A percentile compares a stretch with the other conserved stretches of the same genome.
phyloP scores from a whole-genome alignment of 345 rosid species.

The Raphanus raphanistrum region DNA sequence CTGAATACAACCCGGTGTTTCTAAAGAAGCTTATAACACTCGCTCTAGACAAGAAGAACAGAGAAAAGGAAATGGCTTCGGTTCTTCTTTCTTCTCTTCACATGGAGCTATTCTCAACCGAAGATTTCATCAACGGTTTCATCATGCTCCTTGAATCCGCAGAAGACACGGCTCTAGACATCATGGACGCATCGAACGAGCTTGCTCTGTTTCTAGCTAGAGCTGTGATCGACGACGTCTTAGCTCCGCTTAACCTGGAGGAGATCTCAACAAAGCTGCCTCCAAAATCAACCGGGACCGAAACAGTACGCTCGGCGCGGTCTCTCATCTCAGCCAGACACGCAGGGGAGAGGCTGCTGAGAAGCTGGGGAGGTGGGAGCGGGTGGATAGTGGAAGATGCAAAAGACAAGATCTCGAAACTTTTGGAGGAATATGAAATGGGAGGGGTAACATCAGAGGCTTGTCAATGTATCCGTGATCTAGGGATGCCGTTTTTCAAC shows the following conservation, averaged over 20 bases:
- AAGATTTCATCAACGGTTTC: slow-evolving; percentile 88
- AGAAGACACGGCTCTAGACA: slow-evolving; percentile 94
- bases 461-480: slow-evolving; percentile 93
- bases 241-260: slow-evolving; percentile 88
- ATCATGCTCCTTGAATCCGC: slow-evolving; percentile 92
- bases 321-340: slow-evolving; percentile 89
- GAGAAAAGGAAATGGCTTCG: slow-evolving; percentile 99
- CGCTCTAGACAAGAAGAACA: slow-evolving; percentile 96
- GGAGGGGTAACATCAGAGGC: slow-evolving; percentile 94
- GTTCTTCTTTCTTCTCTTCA: slow-evolving; percentile 90
- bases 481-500: slow-evolving; percentile 97
- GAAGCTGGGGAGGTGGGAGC: slow-evolving; percentile 99
- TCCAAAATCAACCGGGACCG: slow-evolving; percentile 79
- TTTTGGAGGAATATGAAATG: slow-evolving; percentile 86
- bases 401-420: slow-evolving; percentile 94
- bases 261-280: slow-evolving; percentile 77
- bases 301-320: slow-evolving; percentile 75
- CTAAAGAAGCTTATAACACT: slow-evolving; percentile 87
- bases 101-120: slow-evolving; percentile 88
- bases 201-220: slow-evolving; percentile 95
- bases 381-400: slow-evolving; percentile 99
- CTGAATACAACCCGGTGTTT: slow-evolving; percentile 75
- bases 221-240: slow-evolving; percentile 94
- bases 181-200: slow-evolving; percentile 93
- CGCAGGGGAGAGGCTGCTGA: slow-evolving; percentile 92